These are phyloP conservation scores for Talaromyces sp. DNA, from an alignment of 2,329 filamentous ascomycete species.

Conservation along the genomic window DNA sequence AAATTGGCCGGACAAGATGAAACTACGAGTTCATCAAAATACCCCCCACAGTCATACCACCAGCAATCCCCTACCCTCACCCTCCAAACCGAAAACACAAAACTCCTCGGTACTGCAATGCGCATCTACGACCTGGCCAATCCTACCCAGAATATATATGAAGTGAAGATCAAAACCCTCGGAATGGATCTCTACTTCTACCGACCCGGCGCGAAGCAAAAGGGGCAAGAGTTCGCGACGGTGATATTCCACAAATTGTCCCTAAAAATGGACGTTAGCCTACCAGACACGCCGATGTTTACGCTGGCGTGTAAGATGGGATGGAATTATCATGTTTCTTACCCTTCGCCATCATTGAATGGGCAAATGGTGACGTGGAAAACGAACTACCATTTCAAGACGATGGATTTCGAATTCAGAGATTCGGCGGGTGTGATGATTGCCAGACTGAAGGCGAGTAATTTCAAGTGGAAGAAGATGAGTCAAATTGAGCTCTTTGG, in stretches of 20 bases:
- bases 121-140: conserved; percentile 1
- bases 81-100: not conserved
- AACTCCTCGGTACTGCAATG: not conserved
- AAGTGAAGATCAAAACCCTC: not conserved
- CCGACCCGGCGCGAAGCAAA: not conserved
- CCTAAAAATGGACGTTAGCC: not conserved
- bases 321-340: not conserved
- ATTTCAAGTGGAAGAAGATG: conserved; percentile 1
- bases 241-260: not conserved
- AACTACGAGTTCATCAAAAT: not conserved
- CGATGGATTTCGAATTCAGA: not conserved
- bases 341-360: not conserved
- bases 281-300: not conserved
- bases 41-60: not conserved
- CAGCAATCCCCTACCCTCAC: not conserved
- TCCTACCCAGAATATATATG: not conserved
- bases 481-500: not conserved
- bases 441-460: not conserved
- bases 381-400: not conserved
- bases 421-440: not conserved
- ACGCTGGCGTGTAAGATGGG: not conserved
- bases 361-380: not conserved
- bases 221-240: not conserved
- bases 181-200: not conserved
- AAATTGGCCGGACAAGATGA: not conserved